A percentile compares a stretch with the other conserved stretches of the same genome.
phyloP scores from a whole-genome alignment of 495 filamentous ascomycete genomes.

The Venustampulla echinocandica region DNA sequence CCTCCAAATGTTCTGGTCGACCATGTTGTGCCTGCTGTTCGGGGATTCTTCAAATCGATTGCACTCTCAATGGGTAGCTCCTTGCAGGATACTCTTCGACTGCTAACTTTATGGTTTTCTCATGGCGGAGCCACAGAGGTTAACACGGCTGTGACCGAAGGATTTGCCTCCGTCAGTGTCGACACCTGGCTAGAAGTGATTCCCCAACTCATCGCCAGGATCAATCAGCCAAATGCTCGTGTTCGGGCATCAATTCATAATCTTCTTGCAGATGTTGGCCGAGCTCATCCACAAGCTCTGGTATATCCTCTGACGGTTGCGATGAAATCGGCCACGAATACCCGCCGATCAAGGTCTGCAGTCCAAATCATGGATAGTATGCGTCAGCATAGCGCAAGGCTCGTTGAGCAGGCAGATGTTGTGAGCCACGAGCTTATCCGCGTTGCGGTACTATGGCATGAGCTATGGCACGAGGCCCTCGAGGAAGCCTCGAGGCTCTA shows the following conservation, averaged over 20 bases:
- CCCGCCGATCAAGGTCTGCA: constrained; percentile 74
- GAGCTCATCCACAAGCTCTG: constrained; percentile 89
- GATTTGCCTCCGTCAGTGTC: constrained; percentile 81
- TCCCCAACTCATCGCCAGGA: constrained; percentile 91
- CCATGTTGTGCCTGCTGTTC: constrained; percentile 88
- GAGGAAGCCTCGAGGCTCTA: constrained; percentile 90
- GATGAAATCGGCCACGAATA: constrained; percentile 77
- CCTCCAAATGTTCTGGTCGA: constrained; percentile 58
- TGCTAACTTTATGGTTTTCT: constrained; percentile 93
- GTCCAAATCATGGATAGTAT: constrained; percentile 94
- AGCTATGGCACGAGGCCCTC: constrained; percentile 97
- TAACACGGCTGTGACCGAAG: constrained; percentile 76
- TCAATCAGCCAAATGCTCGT: constrained; percentile 83
- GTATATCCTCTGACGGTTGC: constrained; percentile 99
- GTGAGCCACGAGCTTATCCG: constrained; percentile 93
- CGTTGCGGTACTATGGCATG: constrained; percentile 95
- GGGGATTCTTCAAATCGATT: constrained; percentile 94
- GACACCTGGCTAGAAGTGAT: constrained; percentile 99
- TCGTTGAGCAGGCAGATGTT: constrained; percentile 91
- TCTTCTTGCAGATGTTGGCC: constrained; percentile 81
- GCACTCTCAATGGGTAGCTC: constrained; percentile 83
- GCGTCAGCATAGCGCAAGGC: constrained; percentile 84
- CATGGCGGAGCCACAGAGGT: constrained; percentile 86
- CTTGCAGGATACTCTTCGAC: constrained; percentile 84
- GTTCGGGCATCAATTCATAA: constrained; percentile 87